Conservation (phyloP, 768 basidiomycete genomes). For the Tulasnella sp. region DNA sequence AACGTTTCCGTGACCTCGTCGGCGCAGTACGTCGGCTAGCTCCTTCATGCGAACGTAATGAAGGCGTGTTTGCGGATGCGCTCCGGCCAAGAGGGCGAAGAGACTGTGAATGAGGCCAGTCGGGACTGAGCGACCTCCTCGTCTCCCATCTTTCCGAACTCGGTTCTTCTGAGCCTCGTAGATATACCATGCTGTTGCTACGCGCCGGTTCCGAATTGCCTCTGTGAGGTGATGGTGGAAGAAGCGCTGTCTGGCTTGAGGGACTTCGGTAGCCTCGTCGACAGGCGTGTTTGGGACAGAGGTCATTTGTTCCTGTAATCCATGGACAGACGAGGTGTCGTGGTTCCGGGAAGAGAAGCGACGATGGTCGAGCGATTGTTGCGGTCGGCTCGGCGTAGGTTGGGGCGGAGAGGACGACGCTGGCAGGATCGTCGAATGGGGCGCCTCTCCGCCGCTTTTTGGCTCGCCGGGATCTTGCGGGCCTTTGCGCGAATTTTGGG, state of each 20-base stretch:
- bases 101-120: constrained; percentile 41
- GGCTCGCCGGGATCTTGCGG: background rate
- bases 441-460: background rate
- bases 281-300: background rate
- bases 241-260: background rate
- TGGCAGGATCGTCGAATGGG: background rate
- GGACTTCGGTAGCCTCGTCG: background rate
- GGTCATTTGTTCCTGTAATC: background rate
- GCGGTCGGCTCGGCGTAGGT: background rate
- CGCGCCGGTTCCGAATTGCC: background rate
- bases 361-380: background rate
- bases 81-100: constrained; percentile 42
- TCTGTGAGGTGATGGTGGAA: background rate
- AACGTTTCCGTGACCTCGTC: constrained; percentile 39
- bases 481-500: background rate
- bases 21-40: constrained; percentile 47
- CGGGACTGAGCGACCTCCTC: constrained; percentile 5
- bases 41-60: constrained; percentile 56
- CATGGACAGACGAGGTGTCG: background rate
- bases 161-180: background rate
- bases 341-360: background rate
- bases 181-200: background rate
- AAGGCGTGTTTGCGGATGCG: constrained; percentile 42
- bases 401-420: background rate
- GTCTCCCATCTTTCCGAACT: background rate